A percentile compares a stretch with the other conserved stretches of the same genome.
These are phyloP conservation scores for Wickerhamomyces canadensis DNA, from an alignment of 805 yeast species.

Conservation along the genomic window DNA sequence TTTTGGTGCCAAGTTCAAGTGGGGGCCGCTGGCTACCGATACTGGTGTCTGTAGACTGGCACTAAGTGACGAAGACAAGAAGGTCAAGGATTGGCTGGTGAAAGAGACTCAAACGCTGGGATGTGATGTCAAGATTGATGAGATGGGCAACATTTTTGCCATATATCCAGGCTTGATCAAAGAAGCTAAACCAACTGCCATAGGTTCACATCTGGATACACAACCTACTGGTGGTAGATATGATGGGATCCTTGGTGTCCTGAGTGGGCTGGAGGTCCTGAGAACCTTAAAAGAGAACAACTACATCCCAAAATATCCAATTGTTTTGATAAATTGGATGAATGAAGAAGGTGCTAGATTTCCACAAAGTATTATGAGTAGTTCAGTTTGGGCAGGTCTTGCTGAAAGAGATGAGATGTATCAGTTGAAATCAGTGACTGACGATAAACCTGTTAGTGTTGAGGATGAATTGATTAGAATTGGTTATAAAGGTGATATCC, in stretches of 20 bases:
- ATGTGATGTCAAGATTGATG: slow-evolving; percentile 53
- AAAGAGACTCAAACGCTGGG: slow-evolving; percentile 47
- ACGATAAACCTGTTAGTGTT: slow-evolving; percentile 42
- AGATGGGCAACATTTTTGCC: slow-evolving; percentile 66
- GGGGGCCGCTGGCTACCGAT: slow-evolving; percentile 50
- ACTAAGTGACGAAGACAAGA: slow-evolving; percentile 54
- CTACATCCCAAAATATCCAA: slow-evolving; percentile 57
- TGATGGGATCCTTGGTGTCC: slow-evolving; percentile 68
- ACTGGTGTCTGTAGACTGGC: slow-evolving; percentile 69
- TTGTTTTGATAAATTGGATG: slow-evolving; percentile 64
- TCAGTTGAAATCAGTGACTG: slow-evolving; percentile 47
- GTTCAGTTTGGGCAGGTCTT: slow-evolving; percentile 61
- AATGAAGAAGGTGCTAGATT: slow-evolving; percentile 79
- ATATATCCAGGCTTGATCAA: slow-evolving; percentile 51
- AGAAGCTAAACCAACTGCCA: slow-evolving; percentile 49
- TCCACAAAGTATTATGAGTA: slow-evolving; percentile 62
- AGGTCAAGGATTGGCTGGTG: slow-evolving; percentile 62
- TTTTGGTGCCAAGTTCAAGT: slow-evolving; percentile 58
- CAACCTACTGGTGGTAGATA: slow-evolving; percentile 78
- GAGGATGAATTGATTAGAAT: slow-evolving; percentile 51
- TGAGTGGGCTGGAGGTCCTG: slow-evolving; percentile 61
- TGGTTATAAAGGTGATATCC: slow-evolving; percentile 52
- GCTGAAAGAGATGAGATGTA: slow-evolving; percentile 44
- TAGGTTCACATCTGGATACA: slow-evolving; percentile 72
- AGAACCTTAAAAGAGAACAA: slow-evolving; percentile 58